Evolutionary conservation across 257 asterid species (phyloP), one percentile per base, ranked within the genome.

Genomic region (Leptodermis oblonga): DNA sequence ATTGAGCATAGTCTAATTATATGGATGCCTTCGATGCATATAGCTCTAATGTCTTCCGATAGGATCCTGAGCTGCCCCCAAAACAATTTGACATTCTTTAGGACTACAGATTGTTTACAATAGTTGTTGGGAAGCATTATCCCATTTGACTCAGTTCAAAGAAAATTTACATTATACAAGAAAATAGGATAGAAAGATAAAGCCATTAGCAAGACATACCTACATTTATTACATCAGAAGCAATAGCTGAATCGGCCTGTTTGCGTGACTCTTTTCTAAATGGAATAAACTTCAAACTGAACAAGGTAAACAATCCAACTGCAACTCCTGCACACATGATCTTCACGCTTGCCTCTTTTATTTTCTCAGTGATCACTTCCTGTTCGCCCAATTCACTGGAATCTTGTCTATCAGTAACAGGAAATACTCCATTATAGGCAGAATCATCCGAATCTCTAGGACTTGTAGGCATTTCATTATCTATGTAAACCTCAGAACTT

Each of bases 321-420:
- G 89, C 95, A 60, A 83, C 86, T 69, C 97, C 99, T 72, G 88
- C 99, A 75, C 90, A 87, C 90, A 82, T 82, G 68, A 94, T 86
- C 89, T 94, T 94, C 66, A 89, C 73, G 39, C 86, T 80, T 51
- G 86, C 76, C 69, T 85, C 96, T 78, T 91, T 86, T 76, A 89
- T 87, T 68, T 79, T 81, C 60, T 77, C 75, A 3, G 96, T 83
- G 62, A 91, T 87, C 73, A 67, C 62, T 73, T 88, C 93, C 76
- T 83, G 92, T 80, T 86, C 83, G 72, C 69, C 80, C 60, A 75
- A 12, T 25, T 73, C 85, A 73, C 65, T 77, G 79, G 86, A 78
- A 49, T 42, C 62, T 46, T 72, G 71, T 45, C 56, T 63, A 77
- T 78, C 84, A n/a, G 79, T 65, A 77, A 73, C 84, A 23, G 80